Conservation (phyloP, 2,329 filamentous ascomycete species). For the Epichloe brachyelytri region DNA sequence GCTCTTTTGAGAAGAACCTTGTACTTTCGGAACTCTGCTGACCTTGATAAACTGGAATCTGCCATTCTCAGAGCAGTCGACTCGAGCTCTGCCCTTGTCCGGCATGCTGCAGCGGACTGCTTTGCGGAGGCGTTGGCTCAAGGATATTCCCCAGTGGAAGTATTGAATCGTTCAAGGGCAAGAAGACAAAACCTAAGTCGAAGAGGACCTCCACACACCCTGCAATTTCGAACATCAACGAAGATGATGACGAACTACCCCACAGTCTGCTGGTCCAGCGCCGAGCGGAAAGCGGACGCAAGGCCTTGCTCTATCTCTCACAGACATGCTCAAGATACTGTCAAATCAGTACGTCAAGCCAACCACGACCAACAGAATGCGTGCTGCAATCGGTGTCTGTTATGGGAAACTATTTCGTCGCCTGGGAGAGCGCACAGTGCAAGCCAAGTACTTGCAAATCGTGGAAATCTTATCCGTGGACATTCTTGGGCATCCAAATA, state of each 20-base stretch:
- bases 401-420: constrained; percentile 71
- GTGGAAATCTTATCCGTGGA: constrained; percentile 71
- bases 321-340: constrained; percentile 66
- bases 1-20: constrained; percentile 57
- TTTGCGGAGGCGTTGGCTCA: constrained; percentile 75
- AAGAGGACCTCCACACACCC: constrained; percentile 49
- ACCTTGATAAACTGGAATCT: constrained; percentile 80
- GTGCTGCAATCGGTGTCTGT: constrained; percentile 75
- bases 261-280: constrained; percentile 60
- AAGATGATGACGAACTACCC: constrained; percentile 62
- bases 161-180: constrained; percentile 45
- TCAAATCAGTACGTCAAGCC: constrained; percentile 68
- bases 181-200: constrained; percentile 52
- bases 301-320: constrained; percentile 59
- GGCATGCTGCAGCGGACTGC: constrained; percentile 77
- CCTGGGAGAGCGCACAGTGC: constrained; percentile 70
- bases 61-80: constrained; percentile 81
- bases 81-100: constrained; percentile 57
- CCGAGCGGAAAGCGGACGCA: constrained; percentile 56
- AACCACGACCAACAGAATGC: constrained; percentile 65
- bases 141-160: constrained; percentile 47
- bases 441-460: constrained; percentile 70
- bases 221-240: constrained; percentile 30
- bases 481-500: constrained; percentile 60
- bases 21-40: constrained; percentile 77